Evolutionary conservation across 495 filamentous ascomycete species (phyloP).

Genomic region (Xylaria flabelliformis): DNA sequence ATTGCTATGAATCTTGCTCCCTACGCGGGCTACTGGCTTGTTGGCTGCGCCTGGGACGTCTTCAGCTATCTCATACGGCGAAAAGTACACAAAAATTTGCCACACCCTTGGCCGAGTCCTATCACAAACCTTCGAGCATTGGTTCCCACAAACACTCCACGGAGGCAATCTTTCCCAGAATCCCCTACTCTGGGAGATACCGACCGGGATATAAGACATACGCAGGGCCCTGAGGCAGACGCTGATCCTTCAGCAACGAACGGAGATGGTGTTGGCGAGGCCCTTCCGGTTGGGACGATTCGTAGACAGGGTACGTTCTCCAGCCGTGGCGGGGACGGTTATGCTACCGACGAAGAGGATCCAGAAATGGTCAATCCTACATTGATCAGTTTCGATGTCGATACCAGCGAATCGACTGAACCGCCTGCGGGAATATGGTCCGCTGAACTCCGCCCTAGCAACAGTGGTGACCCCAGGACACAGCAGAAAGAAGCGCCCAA

Average conservation of each 20-base stretch:
- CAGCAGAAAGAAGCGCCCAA: slow-evolving; percentile 36
- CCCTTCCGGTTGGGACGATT: slow-evolving; percentile 36
- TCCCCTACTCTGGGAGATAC: slow-evolving; percentile 39
- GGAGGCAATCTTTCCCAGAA: slow-evolving; percentile 34
- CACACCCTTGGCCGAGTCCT: slow-evolving; percentile 28
- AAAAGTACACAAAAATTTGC: slow-evolving; percentile 30
- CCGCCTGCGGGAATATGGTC: slow-evolving; percentile 57
- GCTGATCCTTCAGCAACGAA: slow-evolving; percentile 34
- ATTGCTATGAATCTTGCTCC: slow-evolving; percentile 42
- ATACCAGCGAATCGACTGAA: slow-evolving; percentile 53
- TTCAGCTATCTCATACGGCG: slow-evolving; percentile 25
- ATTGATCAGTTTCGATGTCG: slow-evolving; percentile 64
- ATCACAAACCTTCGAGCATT: slow-evolving; percentile 12
- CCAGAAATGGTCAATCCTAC: slow-evolving; percentile 55
- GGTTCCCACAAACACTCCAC: slow-evolving; percentile 11
- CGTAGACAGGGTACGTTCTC: slow-evolving; percentile 45
- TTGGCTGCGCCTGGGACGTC: slow-evolving; percentile 30
- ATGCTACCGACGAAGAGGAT: slow-evolving; percentile 58
- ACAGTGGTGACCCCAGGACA: slow-evolving; percentile 35
- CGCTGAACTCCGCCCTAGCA: slow-evolving; percentile 60
- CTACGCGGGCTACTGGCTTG: slow-evolving; percentile 43
- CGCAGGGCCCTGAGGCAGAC: slow-evolving; percentile 33
- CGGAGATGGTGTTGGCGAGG: slow-evolving; percentile 35
- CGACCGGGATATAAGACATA: slow-evolving; percentile 36
- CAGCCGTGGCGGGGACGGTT: slow-evolving; percentile 44